Base-by-base conservation (phyloP, 768 basidiomycete genomes). In the Dendrothele bispora region DNA sequence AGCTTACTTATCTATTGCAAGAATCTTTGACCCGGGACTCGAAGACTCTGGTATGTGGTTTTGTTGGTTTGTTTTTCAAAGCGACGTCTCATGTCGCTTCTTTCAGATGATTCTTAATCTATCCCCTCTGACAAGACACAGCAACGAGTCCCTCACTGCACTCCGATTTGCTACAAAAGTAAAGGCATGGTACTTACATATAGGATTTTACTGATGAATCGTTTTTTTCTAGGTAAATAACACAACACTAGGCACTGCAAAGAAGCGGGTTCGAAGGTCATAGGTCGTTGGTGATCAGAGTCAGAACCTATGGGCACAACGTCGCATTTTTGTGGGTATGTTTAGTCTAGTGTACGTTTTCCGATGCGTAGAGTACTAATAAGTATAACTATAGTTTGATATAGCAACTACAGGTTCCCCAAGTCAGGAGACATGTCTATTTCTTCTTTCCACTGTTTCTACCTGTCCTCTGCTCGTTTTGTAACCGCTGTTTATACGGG, bases 151-250 rank as follows among this genome's bases (percentile, higher is more conserved):
- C 1, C 65, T 97, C 48, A 92, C 91, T 46, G 91, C 89, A 44
- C 65, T 97, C 57, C 75, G 93, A 50, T 97, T 97, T 65, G 93
- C 93, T 3, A 95, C 92, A 2, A 95, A 93, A 83, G 91, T 88
- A 43, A 52, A 73, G 56, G 15, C 5, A 22, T 35, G 11, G 30
- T 12, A 7, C 15, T 21, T 18, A 26, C 27, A 18, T n/a, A n/a
- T n/a, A n/a, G n/a, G 25, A 53, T 29, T 20, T 48, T 3, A 27
- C 38, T 15, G 18, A 14, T 29, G 18, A 47, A 24, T 50, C 50
- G 36, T 53, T 56, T 43, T 48, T 50, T n/a, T 50, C 30, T 52
- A 93, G 88, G 92, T 95, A 53, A 95, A 94, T 65, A 92, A 88
- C 60, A 95, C 92, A 39, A 86, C 82, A 3, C 81, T 95, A 49